Evolutionary conservation across 805 yeast genomes (phyloP).

Genomic region (Candida vartiovaarae): DNA sequence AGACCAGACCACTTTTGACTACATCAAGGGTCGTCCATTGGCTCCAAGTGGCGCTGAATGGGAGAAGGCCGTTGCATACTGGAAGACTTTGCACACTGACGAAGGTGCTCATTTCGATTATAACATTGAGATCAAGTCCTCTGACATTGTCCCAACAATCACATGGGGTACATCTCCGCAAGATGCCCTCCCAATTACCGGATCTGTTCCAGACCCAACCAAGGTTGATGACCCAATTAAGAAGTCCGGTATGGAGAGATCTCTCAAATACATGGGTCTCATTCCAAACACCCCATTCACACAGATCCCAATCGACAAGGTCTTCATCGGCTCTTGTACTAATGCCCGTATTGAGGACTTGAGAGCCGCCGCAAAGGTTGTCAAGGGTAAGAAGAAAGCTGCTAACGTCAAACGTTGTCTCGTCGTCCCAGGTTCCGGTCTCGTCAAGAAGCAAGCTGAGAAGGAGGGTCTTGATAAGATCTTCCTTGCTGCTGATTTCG

Average conservation of each 20-base stretch:
- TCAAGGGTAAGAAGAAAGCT: constrained; percentile 84
- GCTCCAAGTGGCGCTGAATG: constrained; percentile 93
- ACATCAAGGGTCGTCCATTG: constrained; percentile 88
- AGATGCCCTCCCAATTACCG: constrained; percentile 94
- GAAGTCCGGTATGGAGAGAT: constrained; percentile 82
- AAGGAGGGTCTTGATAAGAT: constrained; percentile 89
- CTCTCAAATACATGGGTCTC: constrained; percentile 89
- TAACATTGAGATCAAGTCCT: constrained; percentile 73
- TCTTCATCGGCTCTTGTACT: constrained; percentile 96
- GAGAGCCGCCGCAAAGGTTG: constrained; percentile 91
- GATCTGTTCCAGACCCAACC: constrained; percentile 86
- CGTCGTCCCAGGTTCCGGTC: constrained; percentile 97
- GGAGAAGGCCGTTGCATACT: constrained; percentile 89
- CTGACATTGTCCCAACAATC: constrained; percentile 88
- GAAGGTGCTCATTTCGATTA: constrained; percentile 85
- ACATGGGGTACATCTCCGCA: constrained; percentile 99
- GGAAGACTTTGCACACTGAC: constrained; percentile 85
- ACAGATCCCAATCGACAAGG: constrained; percentile 81
- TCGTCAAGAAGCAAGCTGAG: constrained; percentile 91
- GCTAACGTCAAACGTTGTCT: constrained; percentile 71
- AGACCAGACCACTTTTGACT: constrained; percentile 81
- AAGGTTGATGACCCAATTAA: constrained; percentile 62
- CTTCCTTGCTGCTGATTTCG: constrained; percentile 88
- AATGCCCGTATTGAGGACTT: constrained; percentile 96
- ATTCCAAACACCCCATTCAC: constrained; percentile 71